phyloP scores from a whole-genome alignment of 2,329 filamentous ascomycete species.

The Verticillium albo-atrum region DNA sequence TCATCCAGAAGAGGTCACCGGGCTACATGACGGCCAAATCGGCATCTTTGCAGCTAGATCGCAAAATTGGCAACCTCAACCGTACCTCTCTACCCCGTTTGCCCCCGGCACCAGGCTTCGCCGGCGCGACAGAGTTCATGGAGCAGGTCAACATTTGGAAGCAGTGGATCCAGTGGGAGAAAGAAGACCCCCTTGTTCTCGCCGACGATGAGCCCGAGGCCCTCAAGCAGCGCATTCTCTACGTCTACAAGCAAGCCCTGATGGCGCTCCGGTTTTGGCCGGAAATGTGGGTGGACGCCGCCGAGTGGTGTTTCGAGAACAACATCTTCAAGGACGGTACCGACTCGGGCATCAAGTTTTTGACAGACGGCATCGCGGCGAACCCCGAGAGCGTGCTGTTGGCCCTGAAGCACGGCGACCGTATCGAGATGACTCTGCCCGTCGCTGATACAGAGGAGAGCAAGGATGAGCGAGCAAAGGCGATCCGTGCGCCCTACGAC shows the following conservation, averaged over 20 bases:
- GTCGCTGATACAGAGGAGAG: slow-evolving; percentile 72
- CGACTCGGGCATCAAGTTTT: slow-evolving; percentile 65
- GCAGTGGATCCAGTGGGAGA: slow-evolving; percentile 93
- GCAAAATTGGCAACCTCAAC: slow-evolving; percentile 72
- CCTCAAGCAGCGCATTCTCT: slow-evolving; percentile 76
- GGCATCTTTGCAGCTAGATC: slow-evolving; percentile 85
- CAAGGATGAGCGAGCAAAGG: slow-evolving; percentile 69
- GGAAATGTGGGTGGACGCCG: slow-evolving; percentile 91
- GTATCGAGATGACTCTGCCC: slow-evolving; percentile 73
- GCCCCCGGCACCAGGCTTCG: slow-evolving; percentile 79
- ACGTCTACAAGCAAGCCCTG: slow-evolving; percentile 88
- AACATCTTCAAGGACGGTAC: slow-evolving; percentile 58
- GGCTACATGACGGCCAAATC: slow-evolving; percentile 95
- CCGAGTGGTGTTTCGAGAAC: slow-evolving; percentile 86
- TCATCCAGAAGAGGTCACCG: slow-evolving; percentile 87
- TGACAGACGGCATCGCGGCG: slow-evolving; percentile 76
- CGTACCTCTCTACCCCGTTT: slow-evolving; percentile 76
- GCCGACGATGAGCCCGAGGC: slow-evolving; percentile 73
- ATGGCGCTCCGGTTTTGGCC: slow-evolving; percentile 95
- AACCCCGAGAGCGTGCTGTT: slow-evolving; percentile 93
- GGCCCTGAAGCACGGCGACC: slow-evolving; percentile 84
- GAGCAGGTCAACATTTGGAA: slow-evolving; percentile 88
- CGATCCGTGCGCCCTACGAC: slow-evolving; percentile 80
- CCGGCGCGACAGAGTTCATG: slow-evolving; percentile 78
- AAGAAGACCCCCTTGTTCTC: slow-evolving; percentile 82